Percentiles rank a stretch among this genome's conserved stretches.
These are phyloP conservation scores for Rugosomyces carneus DNA, from an alignment of 1,284 basidiomycete genomes.

Conservation along the genomic window DNA sequence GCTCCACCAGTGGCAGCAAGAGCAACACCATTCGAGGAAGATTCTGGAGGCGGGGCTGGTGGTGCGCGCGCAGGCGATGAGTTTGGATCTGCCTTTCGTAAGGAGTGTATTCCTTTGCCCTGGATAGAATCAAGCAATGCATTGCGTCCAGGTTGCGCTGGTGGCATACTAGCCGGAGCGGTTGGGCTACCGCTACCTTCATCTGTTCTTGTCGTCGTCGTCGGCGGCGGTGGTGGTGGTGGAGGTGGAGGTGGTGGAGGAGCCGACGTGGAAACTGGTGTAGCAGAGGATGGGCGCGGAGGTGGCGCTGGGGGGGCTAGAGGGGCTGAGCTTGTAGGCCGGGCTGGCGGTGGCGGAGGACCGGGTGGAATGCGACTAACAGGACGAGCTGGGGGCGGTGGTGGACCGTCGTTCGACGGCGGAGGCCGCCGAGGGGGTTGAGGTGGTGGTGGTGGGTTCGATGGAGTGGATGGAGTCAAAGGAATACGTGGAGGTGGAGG, in stretches of 20 bases:
- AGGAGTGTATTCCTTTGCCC: conserved; percentile 56
- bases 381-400: conserved; percentile 26
- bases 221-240: conserved; percentile 27
- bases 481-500: conserved; percentile 22
- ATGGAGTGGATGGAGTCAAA: conserved; percentile 19
- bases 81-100: conserved; percentile 59
- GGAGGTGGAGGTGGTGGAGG: conserved; percentile 31
- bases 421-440: conserved; percentile 14
- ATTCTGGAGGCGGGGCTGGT: conserved; percentile 20
- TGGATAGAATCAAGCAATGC: conserved; percentile 53
- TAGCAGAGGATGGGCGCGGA: conserved; percentile 28
- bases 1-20: conserved; percentile 32
- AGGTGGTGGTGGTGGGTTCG: conserved; percentile 21
- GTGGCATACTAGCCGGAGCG: conserved; percentile 26
- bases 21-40: conserved; percentile 17
- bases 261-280: conserved; percentile 22
- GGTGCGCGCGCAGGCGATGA: conserved; percentile 27
- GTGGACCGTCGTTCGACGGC: conserved; percentile 23
- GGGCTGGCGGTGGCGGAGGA: conserved; percentile 28
- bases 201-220: too few species aligned
- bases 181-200: conserved; percentile 23
- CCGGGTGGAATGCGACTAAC: conserved; percentile 33
- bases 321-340: conserved; percentile 9
- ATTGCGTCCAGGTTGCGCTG: conserved; percentile 45
- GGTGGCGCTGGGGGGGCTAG: conserved; percentile 30